Evolutionary conservation across 2,329 filamentous ascomycete species (phyloP), one percentile per base, ranked within the genome.

Genomic region (Hirsutella minnesotensis): DNA sequence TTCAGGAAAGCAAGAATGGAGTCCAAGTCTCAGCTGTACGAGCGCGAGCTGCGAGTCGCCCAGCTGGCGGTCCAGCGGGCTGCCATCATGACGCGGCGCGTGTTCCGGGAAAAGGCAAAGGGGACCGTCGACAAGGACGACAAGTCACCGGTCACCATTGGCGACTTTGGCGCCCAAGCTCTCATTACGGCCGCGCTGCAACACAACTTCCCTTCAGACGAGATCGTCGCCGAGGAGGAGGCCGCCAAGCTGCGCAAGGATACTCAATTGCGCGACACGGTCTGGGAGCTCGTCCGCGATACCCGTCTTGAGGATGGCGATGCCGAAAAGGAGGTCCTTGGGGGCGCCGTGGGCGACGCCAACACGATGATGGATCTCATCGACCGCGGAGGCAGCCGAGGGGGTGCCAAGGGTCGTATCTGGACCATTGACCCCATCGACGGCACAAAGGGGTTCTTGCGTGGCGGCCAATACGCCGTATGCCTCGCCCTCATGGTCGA

Each of bases 401-500:
- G 87, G 46, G 87, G 87, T 22, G 62, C 67, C 47, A 73, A 69
- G 50, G 88, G 87, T 48, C 75, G 92, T 51, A 86, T 96, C 62
- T 98, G 92, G 92, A 86, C 90, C 34, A 80, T 98, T 44, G 92
- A 98, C 64, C 92, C 92, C 46, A 95, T 98, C 49, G 92, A 98
- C 63, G 92, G 92, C 51, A 98, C 92, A 42, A 95, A 95, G 68
- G 94, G 92, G 24, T 98, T 98, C 69, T 71, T 98, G 47, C 79
- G 94, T 48, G 92, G 92, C 42, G 94, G 89, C 33, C 92, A 98
- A 68, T 98, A 98, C 60, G 94, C 92, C 43, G 88, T 98, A 42
- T 95, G 90, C 60, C 75, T 98, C 5, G 92, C 78, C 30, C 72
- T 98, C 54, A 83, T 98, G 67, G 85, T 94, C 22, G 88, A 96